Percentiles rank a stretch among this genome's conserved stretches.
phyloP scores from a whole-genome alignment of 2,329 filamentous ascomycete species.

The Arthrobotrys sphaeroides region DNA sequence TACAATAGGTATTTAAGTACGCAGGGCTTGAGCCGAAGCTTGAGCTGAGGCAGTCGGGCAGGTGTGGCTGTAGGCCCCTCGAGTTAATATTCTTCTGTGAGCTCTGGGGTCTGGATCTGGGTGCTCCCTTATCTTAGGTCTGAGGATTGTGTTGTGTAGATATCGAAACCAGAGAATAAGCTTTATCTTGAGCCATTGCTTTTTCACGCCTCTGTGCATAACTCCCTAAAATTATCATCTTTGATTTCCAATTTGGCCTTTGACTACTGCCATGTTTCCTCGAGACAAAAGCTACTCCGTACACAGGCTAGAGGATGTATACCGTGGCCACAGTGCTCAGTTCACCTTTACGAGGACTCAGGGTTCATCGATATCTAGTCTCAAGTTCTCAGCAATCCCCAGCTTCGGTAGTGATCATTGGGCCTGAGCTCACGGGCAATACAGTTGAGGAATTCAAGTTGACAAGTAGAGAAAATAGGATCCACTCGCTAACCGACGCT shows the following conservation, averaged over 20 bases:
- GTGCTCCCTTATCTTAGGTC: no score
- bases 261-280: background rate
- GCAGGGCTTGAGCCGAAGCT: no score
- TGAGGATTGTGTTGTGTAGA: no score
- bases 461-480: background rate
- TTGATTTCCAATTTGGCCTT: conserved; percentile 18
- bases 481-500: conserved; percentile 16
- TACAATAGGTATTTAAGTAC: no score
- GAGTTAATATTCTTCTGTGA: no score
- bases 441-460: background rate
- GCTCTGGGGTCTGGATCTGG: no score
- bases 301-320: background rate
- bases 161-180: conserved; percentile 16
- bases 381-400: background rate
- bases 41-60: no score
- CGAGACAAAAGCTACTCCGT: background rate
- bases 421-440: conserved; percentile 24
- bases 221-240: conserved; percentile 19
- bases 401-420: conserved; percentile 35
- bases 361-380: conserved; percentile 24
- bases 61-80: no score
- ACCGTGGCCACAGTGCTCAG: conserved; percentile 26
- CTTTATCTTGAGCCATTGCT: background rate
- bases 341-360: conserved; percentile 27
- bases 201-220: conserved; percentile 27